Base-by-base conservation (phyloP, 768 basidiomycete species). In the Pulveroboletus sp. region DNA sequence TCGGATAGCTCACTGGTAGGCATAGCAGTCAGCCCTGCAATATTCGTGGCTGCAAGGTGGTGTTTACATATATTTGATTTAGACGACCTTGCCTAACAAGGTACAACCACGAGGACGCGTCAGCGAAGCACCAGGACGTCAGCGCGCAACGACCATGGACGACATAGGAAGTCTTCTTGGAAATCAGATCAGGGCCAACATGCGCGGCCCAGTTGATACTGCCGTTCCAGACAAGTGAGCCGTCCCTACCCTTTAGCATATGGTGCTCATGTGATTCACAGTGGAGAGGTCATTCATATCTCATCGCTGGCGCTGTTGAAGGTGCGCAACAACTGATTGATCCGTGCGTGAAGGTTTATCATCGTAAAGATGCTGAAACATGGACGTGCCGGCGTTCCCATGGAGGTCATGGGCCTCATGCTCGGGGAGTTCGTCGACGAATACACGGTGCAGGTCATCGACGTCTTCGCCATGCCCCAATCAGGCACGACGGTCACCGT, bases 371-470 rank as follows among this genome's bases (percentile, higher is more conserved):
- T 99, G 96, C 74, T 99, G 53, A 99, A 99, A 71, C 96, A 99
- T 63, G 96, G 96, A 18, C 86, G 96, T 46, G 94, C 96, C 36
- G 96, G 95, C 51, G 96, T 99, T 26, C 96, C 96, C 8, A 93
- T 98, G 89, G 96, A 99, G 73, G 95, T 98, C 57, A 98, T 99
- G 95, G 90, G 91, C 54, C 81, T 93, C 35, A 94, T 97, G 91
- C 78, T 98, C 21, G 94, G 95, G 12, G 93, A 96, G 68, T 98
- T 98, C 59, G 91, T 98, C 41, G 96, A 99, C 74, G 96, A 98
- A 66, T 95, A 95, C 75, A 88, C 87, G 5, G 84, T 95, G 40
- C 86, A 93, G 69, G 88, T 93, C 38, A 86, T 94, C 67, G 95
- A 98, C 66, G 95, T 97, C 54, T 98, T 97, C 61, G 95, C 95